Base-by-base conservation (phyloP, 2,329 filamentous ascomycete species). In the Lecanicillium sp. region DNA sequence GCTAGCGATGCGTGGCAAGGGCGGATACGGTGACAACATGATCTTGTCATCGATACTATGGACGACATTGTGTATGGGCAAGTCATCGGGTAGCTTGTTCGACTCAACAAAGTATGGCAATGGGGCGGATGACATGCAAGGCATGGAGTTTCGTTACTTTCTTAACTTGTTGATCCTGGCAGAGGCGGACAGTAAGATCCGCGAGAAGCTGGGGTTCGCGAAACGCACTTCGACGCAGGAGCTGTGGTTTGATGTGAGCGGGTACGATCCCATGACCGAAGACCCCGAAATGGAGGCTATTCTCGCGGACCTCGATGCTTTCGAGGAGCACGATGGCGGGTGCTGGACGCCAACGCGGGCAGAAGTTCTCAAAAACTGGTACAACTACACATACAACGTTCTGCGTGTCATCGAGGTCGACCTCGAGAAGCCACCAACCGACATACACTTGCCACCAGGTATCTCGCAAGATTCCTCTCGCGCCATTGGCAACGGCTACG, bases 161-260 rank as follows among this genome's bases (percentile, higher is more conserved):
- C 37, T 51, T 25, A 20, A 49, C 25, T 40, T 52, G n/a, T 40
- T 49, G 42, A 46, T 54, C 5, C 42, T 52, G 33, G 52, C 58
- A 5, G 57, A 55, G 36, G 60, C 59, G 13, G 62, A 62, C 41
- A 54, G 55, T 17, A 53, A 49, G 25, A 52, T 57, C 3, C 55
- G 55, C 25, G 43, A 53, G 37, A 51, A 58, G 18, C 41, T 59
- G 47, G 46, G 45, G 44, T 36, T 60, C 49, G 15, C 54, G n/a
- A 33, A 37, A 10, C 22, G 14, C 15, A 36, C 36, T 4, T 27
- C 42, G n/a, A n/a, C 19, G 32, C 40, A 13, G 27, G 36, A 10
- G 36, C 39, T 4, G 20, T 44, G 10, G n/a, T 44, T 40, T 40
- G 17, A 33, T 15, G 32, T 39, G n/a, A n/a, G n/a, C 8, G 15